A percentile compares a stretch with the other conserved stretches of the same genome.
Conservation (phyloP, 2,329 filamentous ascomycete genomes). For the Arthroderma sp. region DNA sequence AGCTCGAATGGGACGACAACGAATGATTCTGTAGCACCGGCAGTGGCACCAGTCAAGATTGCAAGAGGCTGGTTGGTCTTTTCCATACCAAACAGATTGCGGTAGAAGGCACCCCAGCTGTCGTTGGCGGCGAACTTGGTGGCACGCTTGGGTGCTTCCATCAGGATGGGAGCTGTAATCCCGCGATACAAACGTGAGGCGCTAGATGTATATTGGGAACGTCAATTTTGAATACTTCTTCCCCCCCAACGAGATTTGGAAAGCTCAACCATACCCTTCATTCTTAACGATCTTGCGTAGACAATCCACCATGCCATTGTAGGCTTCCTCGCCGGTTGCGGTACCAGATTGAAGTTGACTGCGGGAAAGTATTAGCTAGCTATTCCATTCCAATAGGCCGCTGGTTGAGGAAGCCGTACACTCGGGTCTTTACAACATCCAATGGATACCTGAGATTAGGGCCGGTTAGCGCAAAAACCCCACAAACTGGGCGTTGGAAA, state of each 20-base stretch:
- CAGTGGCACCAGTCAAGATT: slow-evolving; percentile 82
- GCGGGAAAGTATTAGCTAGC: slow-evolving; percentile 5
- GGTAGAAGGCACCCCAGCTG: slow-evolving; percentile 92
- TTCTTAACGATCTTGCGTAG: slow-evolving; percentile 93
- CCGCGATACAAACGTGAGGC: slow-evolving; percentile 88
- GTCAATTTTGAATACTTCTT: background rate
- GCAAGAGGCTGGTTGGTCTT: slow-evolving; percentile 91
- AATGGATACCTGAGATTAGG: slow-evolving; percentile 68
- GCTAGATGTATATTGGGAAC: slow-evolving; percentile 30
- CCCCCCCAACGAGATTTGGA: background rate
- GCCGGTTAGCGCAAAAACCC: slow-evolving; percentile 14
- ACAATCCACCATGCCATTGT: slow-evolving; percentile 97
- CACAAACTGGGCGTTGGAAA: slow-evolving; percentile 15
- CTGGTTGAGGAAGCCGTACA: slow-evolving; percentile 47
- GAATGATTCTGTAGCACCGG: slow-evolving; percentile 89
- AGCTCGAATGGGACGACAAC: slow-evolving; percentile 97
- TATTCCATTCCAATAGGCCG: background rate
- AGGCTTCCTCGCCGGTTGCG: slow-evolving; percentile 59
- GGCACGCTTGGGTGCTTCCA: slow-evolving; percentile 92
- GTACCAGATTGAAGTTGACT: slow-evolving; percentile 78
- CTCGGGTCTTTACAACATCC: slow-evolving; percentile 95
- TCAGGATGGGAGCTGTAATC: slow-evolving; percentile 88
- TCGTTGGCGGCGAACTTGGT: slow-evolving; percentile 99
- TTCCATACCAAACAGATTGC: slow-evolving; percentile 64
- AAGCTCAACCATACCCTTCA: slow-evolving; percentile 57